Evolutionary conservation across 2,329 filamentous ascomycete species (phyloP).

Genomic region (Colletotrichum cereale): DNA sequence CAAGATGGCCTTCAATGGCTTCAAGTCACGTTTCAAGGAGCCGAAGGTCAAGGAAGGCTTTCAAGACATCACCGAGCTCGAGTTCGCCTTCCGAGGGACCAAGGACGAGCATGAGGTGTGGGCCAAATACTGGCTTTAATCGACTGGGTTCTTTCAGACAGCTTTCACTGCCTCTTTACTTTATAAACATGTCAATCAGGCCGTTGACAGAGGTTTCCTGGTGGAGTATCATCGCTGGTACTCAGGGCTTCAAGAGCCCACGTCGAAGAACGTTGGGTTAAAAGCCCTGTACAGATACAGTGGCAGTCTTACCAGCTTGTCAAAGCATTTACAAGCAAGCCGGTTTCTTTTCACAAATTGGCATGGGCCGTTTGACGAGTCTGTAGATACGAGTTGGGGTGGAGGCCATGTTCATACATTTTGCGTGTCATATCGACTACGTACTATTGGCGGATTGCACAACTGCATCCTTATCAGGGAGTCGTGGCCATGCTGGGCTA

Average conservation of each 20-base stretch:
- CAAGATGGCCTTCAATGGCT: conserved; percentile 83
- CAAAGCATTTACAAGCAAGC: no score
- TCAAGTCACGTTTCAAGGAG: conserved; percentile 77
- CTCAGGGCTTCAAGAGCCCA: not conserved
- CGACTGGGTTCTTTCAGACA: not conserved
- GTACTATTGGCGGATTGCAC: not conserved
- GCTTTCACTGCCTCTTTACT: not conserved
- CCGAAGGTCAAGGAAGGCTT: conserved; percentile 85
- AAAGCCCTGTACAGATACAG: not conserved
- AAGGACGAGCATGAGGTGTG: conserved; percentile 78
- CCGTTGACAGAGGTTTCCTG: not conserved
- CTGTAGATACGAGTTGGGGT: not conserved
- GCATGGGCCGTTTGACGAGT: not conserved
- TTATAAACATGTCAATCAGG: no score
- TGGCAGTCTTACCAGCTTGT: not conserved
- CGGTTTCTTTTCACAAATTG: not conserved
- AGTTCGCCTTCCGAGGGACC: conserved; percentile 81
- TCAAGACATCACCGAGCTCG: conserved; percentile 79
- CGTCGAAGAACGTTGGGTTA: no score
- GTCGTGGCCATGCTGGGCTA: not conserved
- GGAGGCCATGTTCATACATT: not conserved
- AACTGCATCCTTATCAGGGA: not conserved
- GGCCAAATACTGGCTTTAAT: conserved; percentile 81
- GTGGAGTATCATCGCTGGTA: not conserved
- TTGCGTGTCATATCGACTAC: not conserved